These are phyloP conservation scores for Haplosporangium sp. DNA, from an alignment of 371 early-diverging fungal species.

Conservation along the genomic window DNA sequence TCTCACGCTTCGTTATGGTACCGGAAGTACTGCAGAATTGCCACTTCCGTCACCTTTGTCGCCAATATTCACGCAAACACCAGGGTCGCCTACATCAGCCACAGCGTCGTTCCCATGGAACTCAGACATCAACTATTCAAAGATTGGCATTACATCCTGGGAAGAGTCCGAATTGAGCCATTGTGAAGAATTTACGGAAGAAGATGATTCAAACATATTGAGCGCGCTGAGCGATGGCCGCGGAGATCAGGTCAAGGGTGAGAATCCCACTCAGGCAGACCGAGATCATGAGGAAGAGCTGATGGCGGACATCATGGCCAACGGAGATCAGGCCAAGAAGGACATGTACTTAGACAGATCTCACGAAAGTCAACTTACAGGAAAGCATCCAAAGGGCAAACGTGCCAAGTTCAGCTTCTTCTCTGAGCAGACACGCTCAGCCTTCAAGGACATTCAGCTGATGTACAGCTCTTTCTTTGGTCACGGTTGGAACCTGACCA, in stretches of 20 bases:
- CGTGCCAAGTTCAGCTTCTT: constrained; percentile 38
- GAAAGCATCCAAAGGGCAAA: constrained; percentile 21
- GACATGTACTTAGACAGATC: constrained; percentile 35
- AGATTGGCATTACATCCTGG: constrained; percentile 13
- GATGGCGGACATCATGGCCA: constrained; percentile 50
- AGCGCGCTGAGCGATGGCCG: not conserved
- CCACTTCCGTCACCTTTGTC: constrained; percentile 27
- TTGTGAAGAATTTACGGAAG: constrained; percentile 9
- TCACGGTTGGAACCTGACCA: constrained; percentile 48
- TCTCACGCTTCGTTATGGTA: constrained; percentile 15
- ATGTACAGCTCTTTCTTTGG: constrained; percentile 55
- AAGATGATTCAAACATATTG: constrained; percentile 15
- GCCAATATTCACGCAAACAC: constrained; percentile 16
- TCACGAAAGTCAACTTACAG: not conserved
- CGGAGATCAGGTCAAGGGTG: constrained; percentile 31
- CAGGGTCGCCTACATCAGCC: constrained; percentile 23
- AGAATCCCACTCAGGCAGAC: constrained; percentile 35
- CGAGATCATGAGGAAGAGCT: constrained; percentile 42
- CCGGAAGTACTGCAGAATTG: not conserved
- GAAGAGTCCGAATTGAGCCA: constrained; percentile 23
- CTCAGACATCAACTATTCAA: constrained; percentile 13
- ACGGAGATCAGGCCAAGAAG: constrained; percentile 38
- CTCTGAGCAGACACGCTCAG: constrained; percentile 47
- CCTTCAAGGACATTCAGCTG: constrained; percentile 51
- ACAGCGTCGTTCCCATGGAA: constrained; percentile 10